Evolutionary conservation across 441 rosid species (phyloP).

Genomic region (Jatropha podagrica): DNA sequence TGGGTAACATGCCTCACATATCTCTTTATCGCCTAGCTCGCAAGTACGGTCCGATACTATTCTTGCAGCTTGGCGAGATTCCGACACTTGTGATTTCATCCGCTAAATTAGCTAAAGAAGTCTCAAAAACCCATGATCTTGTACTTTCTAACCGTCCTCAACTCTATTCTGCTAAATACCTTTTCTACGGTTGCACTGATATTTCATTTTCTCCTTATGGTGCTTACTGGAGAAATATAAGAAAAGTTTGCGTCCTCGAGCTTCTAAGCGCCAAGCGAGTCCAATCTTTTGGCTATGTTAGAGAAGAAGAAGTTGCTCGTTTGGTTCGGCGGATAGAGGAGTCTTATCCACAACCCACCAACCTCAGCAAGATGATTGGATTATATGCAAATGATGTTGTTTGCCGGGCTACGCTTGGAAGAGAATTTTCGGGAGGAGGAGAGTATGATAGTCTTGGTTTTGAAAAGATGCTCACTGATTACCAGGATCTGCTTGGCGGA

Average conservation of each 20-base stretch:
- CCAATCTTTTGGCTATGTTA: slow-evolving; percentile 28
- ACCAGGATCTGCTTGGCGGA: slow-evolving; percentile 54
- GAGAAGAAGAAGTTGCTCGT: slow-evolving; percentile 39
- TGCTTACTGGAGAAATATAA: slow-evolving; percentile 49
- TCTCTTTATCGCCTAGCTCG: slow-evolving; percentile 36
- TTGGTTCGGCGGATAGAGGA: slow-evolving; percentile 21
- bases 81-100: slow-evolving; percentile 58
- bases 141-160: slow-evolving; percentile 40
- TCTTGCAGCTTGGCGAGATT: slow-evolving; percentile 45
- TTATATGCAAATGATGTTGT: slow-evolving; percentile 30
- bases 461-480: slow-evolving; percentile 51
- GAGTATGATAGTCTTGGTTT: slow-evolving; percentile 49
- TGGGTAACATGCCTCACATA: slow-evolving; percentile 39
- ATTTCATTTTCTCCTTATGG: slow-evolving; percentile 53
- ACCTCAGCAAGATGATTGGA: slow-evolving; percentile 31
- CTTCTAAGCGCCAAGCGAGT: slow-evolving; percentile 40
- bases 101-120: slow-evolving; percentile 39
- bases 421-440: slow-evolving; percentile 39
- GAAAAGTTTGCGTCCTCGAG: slow-evolving; percentile 38
- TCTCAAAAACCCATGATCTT: slow-evolving; percentile 54
- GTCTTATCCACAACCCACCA: slow-evolving; percentile 15
- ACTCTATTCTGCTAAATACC: slow-evolving; percentile 40
- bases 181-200: slow-evolving; percentile 45
- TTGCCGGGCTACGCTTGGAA: slow-evolving; percentile 38
- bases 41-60: slow-evolving; percentile 43